These are phyloP conservation scores for Glycyrrhiza uralensis DNA, from an alignment of 306 rosid genomes.

Conservation along the genomic window DNA sequence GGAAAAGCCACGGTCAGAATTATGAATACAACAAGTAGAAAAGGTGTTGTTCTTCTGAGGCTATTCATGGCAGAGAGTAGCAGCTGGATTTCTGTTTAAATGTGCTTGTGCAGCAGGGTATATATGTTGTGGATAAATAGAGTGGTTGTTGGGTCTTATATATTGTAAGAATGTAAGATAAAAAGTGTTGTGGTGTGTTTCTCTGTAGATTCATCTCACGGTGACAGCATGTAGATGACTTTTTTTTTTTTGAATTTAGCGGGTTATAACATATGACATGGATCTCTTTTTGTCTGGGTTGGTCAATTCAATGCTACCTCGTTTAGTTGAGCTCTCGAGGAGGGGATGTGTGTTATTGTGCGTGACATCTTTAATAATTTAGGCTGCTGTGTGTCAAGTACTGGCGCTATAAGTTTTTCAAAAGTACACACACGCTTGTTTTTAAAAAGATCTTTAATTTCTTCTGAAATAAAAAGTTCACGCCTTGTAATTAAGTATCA, in stretches of 20 bases:
- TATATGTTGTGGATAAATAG: conserved; percentile 1
- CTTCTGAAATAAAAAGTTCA: not conserved
- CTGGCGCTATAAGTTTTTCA: not conserved
- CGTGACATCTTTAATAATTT: conserved; percentile 12
- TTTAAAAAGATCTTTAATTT: not conserved
- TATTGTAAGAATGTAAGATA: not conserved
- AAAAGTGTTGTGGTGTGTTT: not conserved
- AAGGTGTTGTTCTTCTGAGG: not conserved
- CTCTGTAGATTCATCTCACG: not conserved
- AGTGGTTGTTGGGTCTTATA: too few relatives aligned
- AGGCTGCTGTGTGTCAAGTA: not conserved
- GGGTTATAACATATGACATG: not conserved
- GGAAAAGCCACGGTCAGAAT: not conserved
- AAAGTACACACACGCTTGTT: too few relatives aligned
- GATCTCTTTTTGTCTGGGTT: not conserved
- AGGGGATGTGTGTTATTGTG: not conserved
- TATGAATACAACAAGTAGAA: not conserved
- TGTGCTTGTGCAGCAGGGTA: conserved; percentile 8
- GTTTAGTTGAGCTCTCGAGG: not conserved
- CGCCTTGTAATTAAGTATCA: too few relatives aligned
- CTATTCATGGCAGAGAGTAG: not conserved
- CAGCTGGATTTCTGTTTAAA: not conserved
- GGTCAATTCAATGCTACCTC: not conserved
- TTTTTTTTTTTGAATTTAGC: conserved; percentile 1
- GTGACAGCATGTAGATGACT: not conserved